Conservation (phyloP, 108 stramenopile genomes). For the Schizochytrium sp. region DNA sequence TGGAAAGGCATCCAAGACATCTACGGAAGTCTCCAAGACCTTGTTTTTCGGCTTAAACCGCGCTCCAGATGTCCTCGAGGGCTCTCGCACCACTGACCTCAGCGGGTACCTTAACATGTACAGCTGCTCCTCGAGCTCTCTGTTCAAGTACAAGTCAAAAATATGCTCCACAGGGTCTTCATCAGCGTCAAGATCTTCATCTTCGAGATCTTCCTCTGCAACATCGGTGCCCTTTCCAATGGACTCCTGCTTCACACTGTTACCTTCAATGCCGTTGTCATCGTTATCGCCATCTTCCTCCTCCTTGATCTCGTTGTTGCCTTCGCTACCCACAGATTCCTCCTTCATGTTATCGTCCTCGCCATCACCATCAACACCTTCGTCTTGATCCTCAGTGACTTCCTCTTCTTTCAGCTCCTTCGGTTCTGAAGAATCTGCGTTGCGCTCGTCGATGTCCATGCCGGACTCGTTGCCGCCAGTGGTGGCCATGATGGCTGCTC, state of each 20-base stretch:
- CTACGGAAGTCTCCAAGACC: conserved; percentile 18
- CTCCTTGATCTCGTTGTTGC: not conserved
- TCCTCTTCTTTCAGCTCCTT: not conserved
- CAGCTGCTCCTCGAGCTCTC: not conserved
- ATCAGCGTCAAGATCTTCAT: conserved; percentile 29
- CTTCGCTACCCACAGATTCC: not conserved
- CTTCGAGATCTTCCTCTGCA: not conserved
- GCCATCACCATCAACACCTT: not conserved
- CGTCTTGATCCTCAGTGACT: not conserved
- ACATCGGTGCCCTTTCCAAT: not conserved
- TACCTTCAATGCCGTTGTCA: not conserved
- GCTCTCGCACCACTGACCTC: not conserved
- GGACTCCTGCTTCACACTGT: not conserved
- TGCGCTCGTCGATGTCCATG: too few species aligned
- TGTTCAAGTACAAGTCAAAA: conserved; percentile 9
- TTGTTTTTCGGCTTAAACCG: conserved; percentile 27
- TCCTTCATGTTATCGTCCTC: not conserved
- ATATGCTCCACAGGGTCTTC: conserved; percentile 22
- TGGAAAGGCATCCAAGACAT: not conserved
- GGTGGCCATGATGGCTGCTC: too few species aligned
- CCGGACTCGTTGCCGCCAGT: too few species aligned
- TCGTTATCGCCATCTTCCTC: not conserved
- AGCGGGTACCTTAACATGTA: conserved; percentile 2
- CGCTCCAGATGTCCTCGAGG: not conserved
- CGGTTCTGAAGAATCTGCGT: too few species aligned